Evolutionary conservation across 495 filamentous ascomycete genomes (phyloP), one percentile per base, ranked within the genome.

Genomic region (Aspergillus baeticus): DNA sequence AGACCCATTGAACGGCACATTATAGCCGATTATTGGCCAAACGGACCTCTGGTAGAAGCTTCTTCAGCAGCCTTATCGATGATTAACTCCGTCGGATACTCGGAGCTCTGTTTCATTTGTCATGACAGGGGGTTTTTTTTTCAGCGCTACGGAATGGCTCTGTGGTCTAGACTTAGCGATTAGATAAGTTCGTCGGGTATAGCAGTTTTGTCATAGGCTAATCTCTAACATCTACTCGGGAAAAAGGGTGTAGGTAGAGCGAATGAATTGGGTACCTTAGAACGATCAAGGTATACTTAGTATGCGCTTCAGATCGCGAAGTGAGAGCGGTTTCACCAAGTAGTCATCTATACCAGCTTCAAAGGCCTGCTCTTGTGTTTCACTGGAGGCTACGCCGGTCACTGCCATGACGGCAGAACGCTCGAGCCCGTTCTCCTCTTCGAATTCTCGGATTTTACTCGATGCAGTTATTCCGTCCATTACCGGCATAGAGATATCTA

Each of bases 401-500:
- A 81, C 67, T 17, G 76, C 77, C 66, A 80, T 77, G 55, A 81
- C 77, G 38, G 71, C 65, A 5, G 67, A 53, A 3, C 66, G 63
- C 14, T 36, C 26, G 2, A 65, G 35, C 0, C 48, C 45, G 5
- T 59, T 49, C 31, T 69, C 59, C 26, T 70, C 60, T 55, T 86
- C 83, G 31, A 78, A 74, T 39, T 73, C 69, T 6, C 84, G 73
- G 33, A 85, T 86, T 49, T 78, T 75, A 20, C 77, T 65, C 0
- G 81, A 83, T 14, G 81, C 78, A 26, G 81, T 79, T 14, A 85
- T 78, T 0, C 83, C 83, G 55, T 84, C 77, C 83, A 86, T 87
- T 11, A 85, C 68, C 0, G 85, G 84, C 86, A 89, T 89, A 42
- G 78, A 81, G 6, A 88, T 81, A 58, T 87, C 77, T 78, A 21